Evolutionary conservation across 768 basidiomycete genomes (phyloP).

Genomic region (Hirschioporus abietinus): DNA sequence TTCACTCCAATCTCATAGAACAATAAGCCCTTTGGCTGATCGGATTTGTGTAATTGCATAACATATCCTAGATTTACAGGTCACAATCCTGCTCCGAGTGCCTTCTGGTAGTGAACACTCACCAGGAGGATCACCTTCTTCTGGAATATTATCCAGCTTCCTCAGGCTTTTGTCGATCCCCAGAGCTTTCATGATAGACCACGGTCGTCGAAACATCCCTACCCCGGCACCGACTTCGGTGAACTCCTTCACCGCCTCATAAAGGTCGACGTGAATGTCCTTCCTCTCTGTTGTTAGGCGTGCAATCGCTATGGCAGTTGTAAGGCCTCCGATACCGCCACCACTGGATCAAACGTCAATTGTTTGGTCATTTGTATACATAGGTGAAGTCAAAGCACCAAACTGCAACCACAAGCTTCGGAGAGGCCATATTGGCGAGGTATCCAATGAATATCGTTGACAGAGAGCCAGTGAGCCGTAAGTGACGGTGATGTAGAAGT

Average conservation of each 20-base stretch:
- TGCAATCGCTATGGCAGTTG: slow-evolving; percentile 24
- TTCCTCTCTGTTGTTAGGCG: slow-evolving; percentile 8
- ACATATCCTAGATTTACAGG: slow-evolving; percentile 29
- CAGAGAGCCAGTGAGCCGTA: too few relatives aligned
- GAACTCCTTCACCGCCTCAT: slow-evolving; percentile 35
- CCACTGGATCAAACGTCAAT: slow-evolving; percentile 17
- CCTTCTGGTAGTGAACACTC: slow-evolving; percentile 10
- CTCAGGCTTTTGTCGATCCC: slow-evolving; percentile 22
- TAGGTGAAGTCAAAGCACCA: too few relatives aligned
- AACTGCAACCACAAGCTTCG: too few relatives aligned
- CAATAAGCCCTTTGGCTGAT: slow-evolving; percentile 30
- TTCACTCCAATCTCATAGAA: slow-evolving; percentile 30
- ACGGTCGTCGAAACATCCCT: slow-evolving; percentile 26
- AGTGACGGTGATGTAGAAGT: too few relatives aligned
- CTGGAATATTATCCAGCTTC: slow-evolving; percentile 20
- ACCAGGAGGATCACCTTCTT: slow-evolving; percentile 12
- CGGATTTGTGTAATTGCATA: slow-evolving; percentile 42
- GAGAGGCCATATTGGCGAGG: too few relatives aligned
- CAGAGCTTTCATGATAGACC: slow-evolving; percentile 20
- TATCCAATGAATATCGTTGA: too few relatives aligned
- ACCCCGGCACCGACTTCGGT: slow-evolving; percentile 45
- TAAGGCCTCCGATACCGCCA: slow-evolving; percentile 27
- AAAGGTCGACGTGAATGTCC: slow-evolving; percentile 25
- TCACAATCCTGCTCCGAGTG: slow-evolving; percentile 4
- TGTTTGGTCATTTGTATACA: too few relatives aligned